These are phyloP conservation scores for Paspalum vaginatum DNA, from an alignment of 176 grass and related monocot species.

Conservation along the genomic window DNA sequence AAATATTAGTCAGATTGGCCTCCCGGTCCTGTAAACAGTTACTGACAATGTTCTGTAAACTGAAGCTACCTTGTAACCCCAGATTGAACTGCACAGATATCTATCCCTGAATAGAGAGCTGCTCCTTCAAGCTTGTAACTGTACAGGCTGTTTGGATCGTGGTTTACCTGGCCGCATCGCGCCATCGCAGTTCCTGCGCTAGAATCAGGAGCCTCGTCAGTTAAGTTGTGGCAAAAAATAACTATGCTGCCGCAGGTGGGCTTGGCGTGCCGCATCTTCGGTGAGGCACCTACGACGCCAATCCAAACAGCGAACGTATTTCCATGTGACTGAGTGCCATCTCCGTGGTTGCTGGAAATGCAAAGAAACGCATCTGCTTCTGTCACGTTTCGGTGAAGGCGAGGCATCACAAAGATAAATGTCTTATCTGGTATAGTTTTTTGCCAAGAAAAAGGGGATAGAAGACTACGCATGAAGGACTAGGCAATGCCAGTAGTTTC, in stretches of 20 bases:
- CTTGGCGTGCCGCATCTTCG: too few species aligned
- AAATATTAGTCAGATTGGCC: constrained; percentile 6
- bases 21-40: constrained; percentile 8
- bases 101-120: neutral
- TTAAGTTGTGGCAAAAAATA: too few species aligned
- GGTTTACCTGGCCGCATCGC: too few species aligned
- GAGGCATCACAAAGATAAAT: neutral
- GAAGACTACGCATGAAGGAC: neutral
- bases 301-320: neutral
- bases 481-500: neutral
- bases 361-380: neutral
- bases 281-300: too few species aligned
- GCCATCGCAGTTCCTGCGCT: too few species aligned
- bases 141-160: too few species aligned
- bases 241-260: too few species aligned
- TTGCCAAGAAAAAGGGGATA: neutral
- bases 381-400: neutral
- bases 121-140: neutral
- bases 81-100: neutral
- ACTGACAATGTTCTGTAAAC: neutral
- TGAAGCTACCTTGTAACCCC: constrained; percentile 18
- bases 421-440: neutral
- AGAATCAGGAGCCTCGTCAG: too few species aligned
- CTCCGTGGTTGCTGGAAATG: neutral
- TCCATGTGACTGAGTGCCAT: neutral